Evolutionary conservation across 2,329 filamentous ascomycete species (phyloP).

Genomic region (Arthroderma sp.): DNA sequence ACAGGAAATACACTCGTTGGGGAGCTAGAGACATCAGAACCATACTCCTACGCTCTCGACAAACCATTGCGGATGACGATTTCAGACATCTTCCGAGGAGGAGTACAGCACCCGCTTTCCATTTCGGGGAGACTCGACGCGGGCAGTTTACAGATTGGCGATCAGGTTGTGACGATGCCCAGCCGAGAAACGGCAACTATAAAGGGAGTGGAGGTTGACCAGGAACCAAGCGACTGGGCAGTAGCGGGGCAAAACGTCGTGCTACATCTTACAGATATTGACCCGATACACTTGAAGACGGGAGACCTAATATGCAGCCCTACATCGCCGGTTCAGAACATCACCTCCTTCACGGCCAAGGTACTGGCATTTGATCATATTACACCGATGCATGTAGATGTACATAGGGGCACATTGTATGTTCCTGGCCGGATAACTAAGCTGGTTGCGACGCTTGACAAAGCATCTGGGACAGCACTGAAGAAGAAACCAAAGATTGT

Average conservation of each 20-base stretch:
- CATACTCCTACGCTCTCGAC: constrained; percentile 54
- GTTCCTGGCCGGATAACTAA: constrained; percentile 59
- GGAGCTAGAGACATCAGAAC: constrained; percentile 71
- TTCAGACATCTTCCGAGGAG: constrained; percentile 69
- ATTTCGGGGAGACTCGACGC: constrained; percentile 76
- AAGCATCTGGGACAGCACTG: constrained; percentile 56
- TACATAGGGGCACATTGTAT: constrained; percentile 75
- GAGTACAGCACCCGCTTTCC: constrained; percentile 67
- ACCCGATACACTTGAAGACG: constrained; percentile 64
- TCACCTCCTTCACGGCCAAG: constrained; percentile 66
- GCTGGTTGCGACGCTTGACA: constrained; percentile 64
- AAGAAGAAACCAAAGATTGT: constrained; percentile 81
- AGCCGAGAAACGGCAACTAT: constrained; percentile 67
- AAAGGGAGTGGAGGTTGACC: constrained; percentile 67
- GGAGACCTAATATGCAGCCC: constrained; percentile 78
- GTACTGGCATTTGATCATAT: constrained; percentile 81
- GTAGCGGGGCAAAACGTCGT: constrained; percentile 83
- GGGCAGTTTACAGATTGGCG: constrained; percentile 72
- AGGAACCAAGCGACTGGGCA: constrained; percentile 66
- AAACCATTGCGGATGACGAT: constrained; percentile 79
- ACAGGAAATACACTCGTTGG: constrained; percentile 64
- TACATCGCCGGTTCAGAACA: constrained; percentile 52
- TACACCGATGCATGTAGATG: constrained; percentile 76
- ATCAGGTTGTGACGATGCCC: constrained; percentile 65
- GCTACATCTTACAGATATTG: constrained; percentile 73